Base-by-base conservation (phyloP, 352 stramenopile genomes). In the Globisporangium cederbergense region DNA sequence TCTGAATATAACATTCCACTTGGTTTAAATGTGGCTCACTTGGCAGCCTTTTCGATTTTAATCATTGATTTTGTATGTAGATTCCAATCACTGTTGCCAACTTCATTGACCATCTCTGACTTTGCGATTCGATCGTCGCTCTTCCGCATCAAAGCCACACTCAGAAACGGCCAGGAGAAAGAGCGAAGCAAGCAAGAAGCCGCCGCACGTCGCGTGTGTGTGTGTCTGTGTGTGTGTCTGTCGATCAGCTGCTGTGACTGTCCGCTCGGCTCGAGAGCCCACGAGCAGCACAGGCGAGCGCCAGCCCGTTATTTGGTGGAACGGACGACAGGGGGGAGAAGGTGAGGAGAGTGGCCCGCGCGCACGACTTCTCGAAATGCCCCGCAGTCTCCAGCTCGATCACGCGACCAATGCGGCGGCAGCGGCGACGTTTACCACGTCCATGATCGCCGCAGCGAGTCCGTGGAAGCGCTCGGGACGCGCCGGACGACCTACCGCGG, bases 381-480 rank as follows among this genome's bases (percentile, higher is more conserved):
- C 60, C 28, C 60, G 51, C 60, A 66, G 51, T 43, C 51, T 66
- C 8, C 60, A 66, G 60, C 42, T 66, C 49, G 47, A 42, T 40
- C 50, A 34, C 20, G 40, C 40, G 40, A 46, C 40, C 40, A 46
- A 46, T 46, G 40, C 40, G 40, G 40, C 40, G 40, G 40, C 14
- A 14, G 13, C 40, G 13, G 5, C 32, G n/a, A 28, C 60, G 34
- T 42, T 38, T 28, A 53, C 57, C 18, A 50, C 22, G 60, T 54
- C 60, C 40, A 60, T 60, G 60, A 60, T 28, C 40, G 60, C 51
- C 3, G 13, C 13, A 8, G 60, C 60, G 40, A 60, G 60, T 53
- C 60, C 60, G n/a, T 66, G 60, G 51, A 66, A 59, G 51, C 51
- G 18, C 18, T 28, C 30, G 1, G 40, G 11, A 28, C 51, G 34